phyloP scores from a whole-genome alignment of 176 grass and related monocot species.

The Saccharum officinarum region DNA sequence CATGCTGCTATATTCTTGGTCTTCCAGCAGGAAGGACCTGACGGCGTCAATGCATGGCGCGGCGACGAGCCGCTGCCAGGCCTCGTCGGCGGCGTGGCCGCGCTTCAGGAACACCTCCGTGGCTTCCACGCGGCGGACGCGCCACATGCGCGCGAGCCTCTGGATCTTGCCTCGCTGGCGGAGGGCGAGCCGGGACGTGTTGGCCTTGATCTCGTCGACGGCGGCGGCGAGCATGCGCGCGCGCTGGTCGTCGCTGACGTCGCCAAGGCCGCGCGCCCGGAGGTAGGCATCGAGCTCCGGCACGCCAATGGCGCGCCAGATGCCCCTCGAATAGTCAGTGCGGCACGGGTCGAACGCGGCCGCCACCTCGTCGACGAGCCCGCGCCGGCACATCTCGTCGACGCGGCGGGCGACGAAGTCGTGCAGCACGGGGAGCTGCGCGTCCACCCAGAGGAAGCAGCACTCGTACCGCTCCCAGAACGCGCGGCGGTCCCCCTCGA shows the following conservation, averaged over 20 bases:
- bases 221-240: conserved; percentile 50
- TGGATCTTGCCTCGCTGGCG: conserved; percentile 78
- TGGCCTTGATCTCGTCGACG: conserved; percentile 75
- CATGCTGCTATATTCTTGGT: conserved; percentile 45
- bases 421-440: conserved; percentile 54
- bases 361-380: conserved; percentile 74
- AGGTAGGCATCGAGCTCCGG: conserved; percentile 84
- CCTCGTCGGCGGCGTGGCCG: conserved; percentile 41
- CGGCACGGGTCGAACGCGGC: conserved; percentile 50
- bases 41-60: conserved; percentile 51
- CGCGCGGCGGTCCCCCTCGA: conserved; percentile 53
- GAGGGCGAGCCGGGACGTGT: conserved; percentile 67
- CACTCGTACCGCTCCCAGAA: conserved; percentile 67
- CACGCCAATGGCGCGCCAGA: conserved; percentile 81
- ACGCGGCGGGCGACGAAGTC: conserved; percentile 68
- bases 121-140: conserved; percentile 71
- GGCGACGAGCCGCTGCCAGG: conserved; percentile 64
- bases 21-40: conserved; percentile 43
- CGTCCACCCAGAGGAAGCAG: conserved; percentile 96
- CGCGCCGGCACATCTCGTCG: conserved; percentile 67
- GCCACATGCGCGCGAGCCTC: conserved; percentile 63
- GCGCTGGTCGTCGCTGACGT: conserved; percentile 33
- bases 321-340: conserved; percentile 70
- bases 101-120: conserved; percentile 60
- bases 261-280: conserved; percentile 27